Conservation (phyloP, 2,329 filamentous ascomycete species). For the Ophiobolus disseminans region DNA sequence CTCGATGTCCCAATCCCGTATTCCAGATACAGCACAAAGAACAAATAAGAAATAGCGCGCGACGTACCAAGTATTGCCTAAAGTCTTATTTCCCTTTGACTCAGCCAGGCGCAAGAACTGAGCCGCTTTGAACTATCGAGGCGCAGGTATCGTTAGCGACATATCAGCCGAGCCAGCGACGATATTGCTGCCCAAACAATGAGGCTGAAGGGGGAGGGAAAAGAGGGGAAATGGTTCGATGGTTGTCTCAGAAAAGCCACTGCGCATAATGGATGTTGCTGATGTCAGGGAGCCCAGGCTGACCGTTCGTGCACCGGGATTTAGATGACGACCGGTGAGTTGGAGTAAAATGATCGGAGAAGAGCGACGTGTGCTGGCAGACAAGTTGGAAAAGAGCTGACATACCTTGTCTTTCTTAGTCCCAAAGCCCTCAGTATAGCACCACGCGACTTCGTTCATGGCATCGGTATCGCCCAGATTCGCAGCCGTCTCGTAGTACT, state of each 20-base stretch:
- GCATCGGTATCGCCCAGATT: conserved; percentile 96
- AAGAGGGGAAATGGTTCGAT: not conserved
- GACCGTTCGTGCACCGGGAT: conserved; percentile 30
- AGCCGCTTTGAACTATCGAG: conserved; percentile 77
- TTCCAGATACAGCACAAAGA: conserved; percentile 12
- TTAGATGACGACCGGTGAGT: conserved; percentile 42
- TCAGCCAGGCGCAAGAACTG: conserved; percentile 93
- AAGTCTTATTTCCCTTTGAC: conserved; percentile 82
- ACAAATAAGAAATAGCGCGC: conserved; percentile 9
- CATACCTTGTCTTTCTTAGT: conserved; percentile 98
- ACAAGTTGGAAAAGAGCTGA: conserved; percentile 31
- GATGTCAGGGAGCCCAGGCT: conserved; percentile 21
- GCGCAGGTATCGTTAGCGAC: conserved; percentile 43
- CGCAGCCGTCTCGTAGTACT: conserved; percentile 98
- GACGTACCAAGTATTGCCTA: conserved; percentile 91
- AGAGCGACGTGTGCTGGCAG: conserved; percentile 11
- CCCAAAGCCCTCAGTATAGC: conserved; percentile 95
- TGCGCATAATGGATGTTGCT: conserved; percentile 34
- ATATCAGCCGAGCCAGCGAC: conserved; percentile 32
- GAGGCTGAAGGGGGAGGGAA: conserved; percentile 39
- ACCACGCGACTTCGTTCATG: conserved; percentile 97
- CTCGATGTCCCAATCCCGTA: too few relatives aligned
- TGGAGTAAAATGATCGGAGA: conserved; percentile 7
- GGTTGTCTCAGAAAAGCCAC: conserved; percentile 32
- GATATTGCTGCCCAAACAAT: conserved; percentile 50